Base-by-base conservation (phyloP, 768 basidiomycete genomes). In the Scleroderma citrinum region DNA sequence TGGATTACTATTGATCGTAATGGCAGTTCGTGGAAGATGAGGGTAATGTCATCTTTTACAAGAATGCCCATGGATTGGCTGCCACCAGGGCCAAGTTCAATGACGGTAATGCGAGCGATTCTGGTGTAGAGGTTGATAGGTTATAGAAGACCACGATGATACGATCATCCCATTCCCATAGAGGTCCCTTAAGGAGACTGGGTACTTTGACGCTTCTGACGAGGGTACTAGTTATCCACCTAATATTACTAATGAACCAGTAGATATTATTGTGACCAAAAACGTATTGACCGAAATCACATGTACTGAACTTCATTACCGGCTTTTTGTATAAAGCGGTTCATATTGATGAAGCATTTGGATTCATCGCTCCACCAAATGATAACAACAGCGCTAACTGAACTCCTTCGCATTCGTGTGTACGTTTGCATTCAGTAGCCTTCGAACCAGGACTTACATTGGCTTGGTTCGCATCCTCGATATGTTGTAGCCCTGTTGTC, bases 41-140 rank as follows among this genome's bases (percentile, higher is more conserved):
- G 57, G 93, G 92, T 35, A 82, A 89, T 57, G 81, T 96, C 53
- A 64, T 93, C 51, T 93, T 94, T 74, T 95, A 83, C 80, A 92
- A 92, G 78, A 88, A 97, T 59, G 81, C 86, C 4, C 57, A 71
- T 35, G 95, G 95, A 51, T 67, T 92, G 36, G 89, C 92, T 41
- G 70, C 83, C 53, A 72, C 77, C 59, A 78, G 81, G 54, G 82
- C 86, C 7, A 76, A 82, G 38, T 81, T 85, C 58, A 59, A 67
- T n/a, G 84, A 88, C 51, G 69, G 68, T 46, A 74, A 65, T 31
- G 72, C 73, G 21, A 80, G 75, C 50, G 85, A 87, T 68, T 86
- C 84, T 20, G 85, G 85, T 59, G 68, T 87, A 46, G 85, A 85
- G 57, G 58, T 80, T 31, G 71, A 73, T 52, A 66, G 61, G 37